Percentiles rank a stretch among this genome's conserved stretches.
phyloP scores from a whole-genome alignment of 1,284 basidiomycete species.

The Ganoderma boninense region DNA sequence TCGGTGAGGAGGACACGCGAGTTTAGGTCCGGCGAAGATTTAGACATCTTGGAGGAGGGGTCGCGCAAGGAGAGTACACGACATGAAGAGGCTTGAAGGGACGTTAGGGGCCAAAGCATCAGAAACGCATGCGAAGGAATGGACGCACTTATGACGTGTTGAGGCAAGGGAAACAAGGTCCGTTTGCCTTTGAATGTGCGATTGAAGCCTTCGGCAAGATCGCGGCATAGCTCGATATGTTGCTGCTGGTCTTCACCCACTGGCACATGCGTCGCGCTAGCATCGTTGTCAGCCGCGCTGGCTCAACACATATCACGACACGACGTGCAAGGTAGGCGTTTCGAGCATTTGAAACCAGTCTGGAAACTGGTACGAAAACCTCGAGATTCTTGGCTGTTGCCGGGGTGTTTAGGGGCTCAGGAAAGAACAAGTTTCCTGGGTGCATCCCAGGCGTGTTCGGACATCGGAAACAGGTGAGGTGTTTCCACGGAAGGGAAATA shows the following conservation, averaged over 20 bases:
- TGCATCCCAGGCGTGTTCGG: no score
- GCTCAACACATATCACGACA: no score
- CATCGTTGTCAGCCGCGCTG: no score
- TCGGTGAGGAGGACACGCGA: conserved; percentile 93
- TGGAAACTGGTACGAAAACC: no score
- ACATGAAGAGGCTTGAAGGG: conserved; percentile 70
- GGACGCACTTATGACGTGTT: conserved; percentile 77
- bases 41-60: conserved; percentile 93
- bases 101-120: neutral
- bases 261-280: conserved; percentile 90
- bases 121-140: neutral
- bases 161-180: conserved; percentile 79
- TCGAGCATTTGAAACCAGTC: no score
- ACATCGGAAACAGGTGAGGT: no score
- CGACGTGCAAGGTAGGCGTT: no score
- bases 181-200: conserved; percentile 55
- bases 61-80: conserved; percentile 88
- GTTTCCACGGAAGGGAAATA: no score
- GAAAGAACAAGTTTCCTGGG: no score
- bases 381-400: no score
- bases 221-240: conserved; percentile 89
- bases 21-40: conserved; percentile 83
- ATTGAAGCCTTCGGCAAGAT: conserved; percentile 89
- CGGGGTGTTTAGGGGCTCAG: no score
- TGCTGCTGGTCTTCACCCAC: conserved; percentile 97